Evolutionary conservation across 495 filamentous ascomycete species (phyloP), one percentile per base, ranked within the genome.

Genomic region (Penicillium ochrochloron): DNA sequence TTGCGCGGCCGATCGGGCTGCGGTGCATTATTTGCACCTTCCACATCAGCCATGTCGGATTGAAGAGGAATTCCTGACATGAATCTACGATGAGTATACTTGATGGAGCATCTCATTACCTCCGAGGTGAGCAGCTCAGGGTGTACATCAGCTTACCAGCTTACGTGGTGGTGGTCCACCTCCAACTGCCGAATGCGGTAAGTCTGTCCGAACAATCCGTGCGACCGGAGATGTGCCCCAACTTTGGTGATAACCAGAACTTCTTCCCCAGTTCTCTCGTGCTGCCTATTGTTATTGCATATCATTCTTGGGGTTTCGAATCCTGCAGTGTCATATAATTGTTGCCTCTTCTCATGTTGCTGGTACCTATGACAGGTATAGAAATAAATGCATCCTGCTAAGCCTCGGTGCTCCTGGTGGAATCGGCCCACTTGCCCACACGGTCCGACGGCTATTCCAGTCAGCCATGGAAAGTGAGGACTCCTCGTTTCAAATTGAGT

Each of bases 1-100:
- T 82, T 82, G 29, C 78, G 76, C 57, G 75, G 73, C 55, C 78
- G 72, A 7, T 76, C 71, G 10, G 62, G 61, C 42, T 64, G 70
- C 29, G 61, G 56, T 5, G 59, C 53, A 39, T 37, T 34, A 6
- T 50, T 55, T 41, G 65, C 60, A 31, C 27, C 41, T 46, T 74
- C 63, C 19, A 46, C 59, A 29, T 69, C 67, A 46, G 60, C 62
- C 53, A 69, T 69, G 5, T 34, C 25, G 5, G n/a, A 17, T 37
- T 8, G 56, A 44, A 33, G 33, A n/a, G 23, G 21, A 17, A 17
- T 5, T 25, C n/a, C n/a, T n/a, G 39, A 25, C 14, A 29, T 51
- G 54, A 41, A 25, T 7, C 41, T 57, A 17, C 11, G 25, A 42
- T 6, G 56, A 31, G 53, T 56, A 37, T 56, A 56, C 19, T 48